Conservation (phyloP, 2,329 filamentous ascomycete genomes). For the Ascochyta viciae-villosae region DNA sequence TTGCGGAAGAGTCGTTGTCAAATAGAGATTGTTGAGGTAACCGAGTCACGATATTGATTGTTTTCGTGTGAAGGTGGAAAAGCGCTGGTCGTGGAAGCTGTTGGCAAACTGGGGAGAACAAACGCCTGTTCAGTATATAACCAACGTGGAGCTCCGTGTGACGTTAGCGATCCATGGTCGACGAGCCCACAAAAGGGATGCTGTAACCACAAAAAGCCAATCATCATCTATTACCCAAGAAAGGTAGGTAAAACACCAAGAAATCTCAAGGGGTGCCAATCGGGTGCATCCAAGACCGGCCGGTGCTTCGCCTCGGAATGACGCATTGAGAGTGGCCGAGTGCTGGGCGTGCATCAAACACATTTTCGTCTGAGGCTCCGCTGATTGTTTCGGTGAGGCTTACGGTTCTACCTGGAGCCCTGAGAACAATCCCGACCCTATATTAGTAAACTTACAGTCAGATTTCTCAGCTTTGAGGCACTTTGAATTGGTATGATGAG, state of each 20-base stretch:
- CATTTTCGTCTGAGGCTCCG: slow-evolving; percentile 5
- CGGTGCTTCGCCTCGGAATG: slow-evolving; percentile 15
- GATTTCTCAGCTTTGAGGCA: not conserved
- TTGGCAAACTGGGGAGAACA: not conserved
- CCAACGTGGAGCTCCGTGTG: not conserved
- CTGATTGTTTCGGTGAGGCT: slow-evolving; percentile 1
- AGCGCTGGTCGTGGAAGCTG: no score
- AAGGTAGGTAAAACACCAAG: not conserved
- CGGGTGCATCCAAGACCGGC: not conserved
- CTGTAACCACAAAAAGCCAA: slow-evolving; percentile 5
- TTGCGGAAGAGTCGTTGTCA: not conserved
- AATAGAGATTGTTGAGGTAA: not conserved
- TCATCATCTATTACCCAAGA: not conserved
- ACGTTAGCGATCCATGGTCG: slow-evolving; percentile 11
- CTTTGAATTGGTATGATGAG: not conserved
- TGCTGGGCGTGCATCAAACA: slow-evolving; percentile 16
- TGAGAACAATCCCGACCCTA: not conserved
- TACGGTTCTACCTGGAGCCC: slow-evolving; percentile 1
- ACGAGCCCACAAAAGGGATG: not conserved
- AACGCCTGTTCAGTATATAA: not conserved
- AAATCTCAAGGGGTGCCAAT: not conserved
- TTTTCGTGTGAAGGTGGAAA: not conserved
- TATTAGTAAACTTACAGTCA: not conserved
- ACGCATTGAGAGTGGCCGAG: slow-evolving; percentile 11
- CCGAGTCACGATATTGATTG: not conserved